Base-by-base conservation (phyloP, 768 basidiomycete genomes). In the Kwoniella pini region DNA sequence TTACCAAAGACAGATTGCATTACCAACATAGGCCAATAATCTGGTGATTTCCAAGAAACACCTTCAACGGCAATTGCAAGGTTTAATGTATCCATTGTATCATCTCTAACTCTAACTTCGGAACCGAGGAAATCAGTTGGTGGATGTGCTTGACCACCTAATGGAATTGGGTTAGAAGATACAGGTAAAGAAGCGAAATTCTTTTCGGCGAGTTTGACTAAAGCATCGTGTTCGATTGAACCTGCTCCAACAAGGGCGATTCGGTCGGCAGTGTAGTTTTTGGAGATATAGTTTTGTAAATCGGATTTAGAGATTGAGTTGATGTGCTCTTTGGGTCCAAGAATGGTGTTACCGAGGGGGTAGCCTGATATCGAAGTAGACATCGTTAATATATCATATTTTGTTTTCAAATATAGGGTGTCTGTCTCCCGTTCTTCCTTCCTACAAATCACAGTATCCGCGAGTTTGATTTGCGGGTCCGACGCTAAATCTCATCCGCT, bases 21-120 rank as follows among this genome's bases (percentile, higher is more conserved):
- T 77, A 91, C 93, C 82, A 97, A 87, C 94, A 99, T 95, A 63
- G 94, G 91, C 87, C 91, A 98, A 84, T 98, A 98, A 81, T 99
- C 96, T 27, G 95, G 93, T 10, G 89, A 92, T 71, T 88, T 90
- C 94, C 95, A 97, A 80, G 91, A 87, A 57, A 95, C 94, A 79
- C 96, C 96, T 79, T 98, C 94, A 45, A 98, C 93, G 28, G 96
- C 91, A 72, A 99, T 88, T 65, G 95, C 95, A 74, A 99, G 84
- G 82, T 98, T 89, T 61, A 89, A 88, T 5, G 91, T 92, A 24
- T 87, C 84, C 76, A 89, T 82, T 57, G 88, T 87, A 81, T 98
- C 96, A 77, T 99, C 91, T 48, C 95, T 88, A 63, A 98, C 81
- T 71, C 95, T 89, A 62, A 97, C 95, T 79, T 99, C 96, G 17